Conservation (phyloP, 2,329 filamentous ascomycete species). For the Paraconiothyrium brasiliense region DNA sequence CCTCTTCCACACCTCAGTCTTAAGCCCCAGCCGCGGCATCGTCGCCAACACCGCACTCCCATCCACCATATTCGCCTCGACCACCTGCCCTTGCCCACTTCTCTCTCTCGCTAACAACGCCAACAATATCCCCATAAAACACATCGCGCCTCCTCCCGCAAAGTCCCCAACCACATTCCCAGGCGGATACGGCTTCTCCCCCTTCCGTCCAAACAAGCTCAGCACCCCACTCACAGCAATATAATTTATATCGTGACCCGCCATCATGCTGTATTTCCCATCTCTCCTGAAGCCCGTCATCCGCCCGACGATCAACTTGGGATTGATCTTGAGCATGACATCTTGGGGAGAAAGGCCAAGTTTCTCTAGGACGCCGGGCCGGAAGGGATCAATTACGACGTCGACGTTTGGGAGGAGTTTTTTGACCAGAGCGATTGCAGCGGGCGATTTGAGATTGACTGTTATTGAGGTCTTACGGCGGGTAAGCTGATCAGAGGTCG, state of each 20-base stretch:
- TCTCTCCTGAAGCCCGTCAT: slow-evolving; percentile 92
- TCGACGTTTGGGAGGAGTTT: slow-evolving; percentile 72
- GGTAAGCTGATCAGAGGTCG: slow-evolving; percentile 76
- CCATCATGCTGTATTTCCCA: slow-evolving; percentile 86
- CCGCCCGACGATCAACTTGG: slow-evolving; percentile 79
- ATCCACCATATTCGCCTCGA: slow-evolving; percentile 98
- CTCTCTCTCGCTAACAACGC: slow-evolving; percentile 74
- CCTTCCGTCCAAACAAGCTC: slow-evolving; percentile 75
- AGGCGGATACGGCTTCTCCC: slow-evolving; percentile 78
- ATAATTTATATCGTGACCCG: slow-evolving; percentile 96
- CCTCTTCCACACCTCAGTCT: slow-evolving; percentile 68
- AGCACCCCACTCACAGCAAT: slow-evolving; percentile 86
- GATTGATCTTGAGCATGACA: slow-evolving; percentile 73
- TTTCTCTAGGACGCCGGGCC: slow-evolving; percentile 88
- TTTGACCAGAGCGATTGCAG: slow-evolving; percentile 72
- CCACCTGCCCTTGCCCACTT: slow-evolving; percentile 80
- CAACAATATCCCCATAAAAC: slow-evolving; percentile 83
- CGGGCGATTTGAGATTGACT: slow-evolving; percentile 76
- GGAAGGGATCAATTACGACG: slow-evolving; percentile 91
- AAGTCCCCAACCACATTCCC: slow-evolving; percentile 90
- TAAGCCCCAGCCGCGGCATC: slow-evolving; percentile 75
- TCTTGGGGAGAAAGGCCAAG: slow-evolving; percentile 77
- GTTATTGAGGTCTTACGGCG: slow-evolving; percentile 83
- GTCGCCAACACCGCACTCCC: slow-evolving; percentile 81
- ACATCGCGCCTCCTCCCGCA: slow-evolving; percentile 83